phyloP scores from a whole-genome alignment of 1,284 basidiomycete species.

The Boletus semigastroideus region DNA sequence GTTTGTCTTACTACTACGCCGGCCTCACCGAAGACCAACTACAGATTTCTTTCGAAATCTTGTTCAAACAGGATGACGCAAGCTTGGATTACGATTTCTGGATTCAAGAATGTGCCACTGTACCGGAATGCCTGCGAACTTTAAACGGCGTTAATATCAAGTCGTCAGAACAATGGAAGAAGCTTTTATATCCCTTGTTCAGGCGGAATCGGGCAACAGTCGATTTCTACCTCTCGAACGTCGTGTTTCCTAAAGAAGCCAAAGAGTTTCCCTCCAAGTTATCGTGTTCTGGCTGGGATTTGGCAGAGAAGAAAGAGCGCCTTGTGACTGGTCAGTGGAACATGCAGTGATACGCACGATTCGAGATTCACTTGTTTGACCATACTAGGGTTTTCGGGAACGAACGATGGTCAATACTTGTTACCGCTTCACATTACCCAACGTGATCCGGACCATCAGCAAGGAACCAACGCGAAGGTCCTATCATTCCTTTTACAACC shows the following conservation, averaged over 20 bases:
- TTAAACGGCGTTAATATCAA: constrained; percentile 43
- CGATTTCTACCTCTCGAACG: constrained; percentile 47
- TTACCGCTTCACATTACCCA: constrained; percentile 48
- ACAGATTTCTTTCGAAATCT: constrained; percentile 38
- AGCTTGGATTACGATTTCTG: constrained; percentile 43
- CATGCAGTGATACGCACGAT: neutral
- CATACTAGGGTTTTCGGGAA: constrained; percentile 54
- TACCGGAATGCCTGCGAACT: constrained; percentile 34
- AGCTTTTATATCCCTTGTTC: constrained; percentile 37
- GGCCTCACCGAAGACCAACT: constrained; percentile 45
- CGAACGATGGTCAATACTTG: constrained; percentile 51
- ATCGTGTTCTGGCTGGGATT: constrained; percentile 52
- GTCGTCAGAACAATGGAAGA: constrained; percentile 37
- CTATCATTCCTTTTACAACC: constrained; percentile 42
- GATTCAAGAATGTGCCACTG: constrained; percentile 26
- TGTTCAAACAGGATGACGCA: constrained; percentile 46
- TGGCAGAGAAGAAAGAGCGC: constrained; percentile 39
- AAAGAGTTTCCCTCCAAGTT: constrained; percentile 50
- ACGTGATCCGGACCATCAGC: constrained; percentile 41
- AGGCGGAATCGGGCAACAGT: constrained; percentile 39
- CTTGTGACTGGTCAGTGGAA: constrained; percentile 20
- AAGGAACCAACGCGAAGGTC: constrained; percentile 49
- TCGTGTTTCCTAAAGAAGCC: constrained; percentile 31
- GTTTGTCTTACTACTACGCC: constrained; percentile 50
- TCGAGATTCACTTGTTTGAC: neutral